A percentile compares a stretch with the other conserved stretches of the same genome.
Conservation (phyloP, 1,284 basidiomycete genomes). For the Puccinia triticina region DNA sequence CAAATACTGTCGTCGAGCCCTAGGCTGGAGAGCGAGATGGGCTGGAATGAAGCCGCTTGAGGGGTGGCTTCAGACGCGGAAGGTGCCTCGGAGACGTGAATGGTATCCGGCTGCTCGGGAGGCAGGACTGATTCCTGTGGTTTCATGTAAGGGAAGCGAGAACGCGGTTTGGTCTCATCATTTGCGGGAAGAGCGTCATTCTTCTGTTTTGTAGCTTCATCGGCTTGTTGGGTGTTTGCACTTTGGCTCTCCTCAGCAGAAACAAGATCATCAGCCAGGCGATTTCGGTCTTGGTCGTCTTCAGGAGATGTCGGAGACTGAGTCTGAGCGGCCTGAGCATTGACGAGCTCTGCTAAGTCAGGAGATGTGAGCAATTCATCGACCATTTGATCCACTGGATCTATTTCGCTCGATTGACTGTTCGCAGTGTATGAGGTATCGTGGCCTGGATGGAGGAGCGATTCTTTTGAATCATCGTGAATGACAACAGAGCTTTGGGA, state of each 20-base stretch:
- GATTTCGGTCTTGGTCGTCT: not conserved
- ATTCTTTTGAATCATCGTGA: slow-evolving; percentile 26
- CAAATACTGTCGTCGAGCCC: slow-evolving; percentile 41
- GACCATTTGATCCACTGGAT: slow-evolving; percentile 50
- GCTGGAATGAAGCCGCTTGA: slow-evolving; percentile 20
- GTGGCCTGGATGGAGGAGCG: not conserved
- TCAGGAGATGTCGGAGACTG: not conserved
- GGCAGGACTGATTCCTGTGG: not conserved
- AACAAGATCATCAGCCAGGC: not conserved
- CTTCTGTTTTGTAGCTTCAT: not conserved
- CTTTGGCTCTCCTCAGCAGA: not conserved
- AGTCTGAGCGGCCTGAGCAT: not conserved
- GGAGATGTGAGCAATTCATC: slow-evolving; percentile 44
- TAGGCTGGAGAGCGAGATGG: slow-evolving; percentile 30
- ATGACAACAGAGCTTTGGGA: slow-evolving; percentile 38
- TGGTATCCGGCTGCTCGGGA: not conserved
- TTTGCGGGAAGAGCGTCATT: not conserved
- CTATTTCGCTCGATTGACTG: slow-evolving; percentile 37
- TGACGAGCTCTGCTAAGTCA: slow-evolving; percentile 41
- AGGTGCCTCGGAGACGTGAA: not conserved
- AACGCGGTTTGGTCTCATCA: not conserved
- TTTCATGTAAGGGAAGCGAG: slow-evolving; percentile 42
- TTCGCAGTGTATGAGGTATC: not conserved
- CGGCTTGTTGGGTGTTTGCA: not conserved
- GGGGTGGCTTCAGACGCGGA: not conserved